Evolutionary conservation across 2,329 filamentous ascomycete genomes (phyloP).

Genomic region (Byssothecium circinans): DNA sequence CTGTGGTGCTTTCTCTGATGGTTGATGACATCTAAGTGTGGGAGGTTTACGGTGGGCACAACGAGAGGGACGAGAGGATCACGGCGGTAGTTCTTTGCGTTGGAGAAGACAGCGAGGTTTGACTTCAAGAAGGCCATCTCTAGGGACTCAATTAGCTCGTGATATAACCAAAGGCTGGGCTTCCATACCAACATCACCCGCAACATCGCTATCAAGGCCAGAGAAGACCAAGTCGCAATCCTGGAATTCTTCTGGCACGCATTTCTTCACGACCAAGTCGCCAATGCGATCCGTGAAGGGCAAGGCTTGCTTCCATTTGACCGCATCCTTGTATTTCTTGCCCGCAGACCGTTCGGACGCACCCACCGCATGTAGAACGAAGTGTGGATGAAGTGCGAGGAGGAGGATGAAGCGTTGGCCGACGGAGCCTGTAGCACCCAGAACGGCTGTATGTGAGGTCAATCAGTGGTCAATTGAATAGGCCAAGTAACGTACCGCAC

Average conservation of each 20-base stretch:
- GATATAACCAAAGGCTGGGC: neutral
- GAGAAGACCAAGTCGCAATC: constrained; percentile 95
- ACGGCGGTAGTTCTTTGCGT: constrained; percentile 95
- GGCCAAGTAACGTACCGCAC: constrained; percentile 51
- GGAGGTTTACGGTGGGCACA: constrained; percentile 90
- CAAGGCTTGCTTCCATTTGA: constrained; percentile 88
- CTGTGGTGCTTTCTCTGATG: constrained; percentile 75
- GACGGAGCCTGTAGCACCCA: constrained; percentile 91
- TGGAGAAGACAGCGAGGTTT: constrained; percentile 91
- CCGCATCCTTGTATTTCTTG: constrained; percentile 93
- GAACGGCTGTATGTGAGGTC: constrained; percentile 56
- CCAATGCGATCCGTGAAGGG: constrained; percentile 77
- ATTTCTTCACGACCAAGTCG: constrained; percentile 82
- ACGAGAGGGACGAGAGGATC: constrained; percentile 89
- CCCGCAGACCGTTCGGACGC: constrained; percentile 87
- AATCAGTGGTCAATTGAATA: constrained; percentile 7
- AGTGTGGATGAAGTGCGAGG: constrained; percentile 82
- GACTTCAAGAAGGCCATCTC: constrained; percentile 90
- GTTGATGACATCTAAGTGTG: constrained; percentile 84
- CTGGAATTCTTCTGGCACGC: constrained; percentile 76
- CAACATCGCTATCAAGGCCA: constrained; percentile 88
- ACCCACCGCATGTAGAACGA: constrained; percentile 84
- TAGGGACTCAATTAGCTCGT: constrained; percentile 9
- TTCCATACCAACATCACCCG: constrained; percentile 78
- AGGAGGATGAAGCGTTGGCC: constrained; percentile 95